Evolutionary conservation across 1,139 yeast genomes (phyloP).

Genomic region (Yamadazyma atlantica): DNA sequence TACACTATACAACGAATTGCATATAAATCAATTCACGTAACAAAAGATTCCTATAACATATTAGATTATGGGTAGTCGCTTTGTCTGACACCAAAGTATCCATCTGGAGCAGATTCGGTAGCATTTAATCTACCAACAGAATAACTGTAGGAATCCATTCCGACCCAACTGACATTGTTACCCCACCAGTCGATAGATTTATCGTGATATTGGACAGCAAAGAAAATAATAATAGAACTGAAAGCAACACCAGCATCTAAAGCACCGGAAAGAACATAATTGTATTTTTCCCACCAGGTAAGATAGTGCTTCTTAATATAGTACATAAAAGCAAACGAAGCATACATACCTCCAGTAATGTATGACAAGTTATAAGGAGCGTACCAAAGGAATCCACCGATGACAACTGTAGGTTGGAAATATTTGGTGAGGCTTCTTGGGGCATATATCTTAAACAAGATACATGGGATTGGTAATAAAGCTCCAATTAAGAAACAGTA

Average conservation of each 20-base stretch:
- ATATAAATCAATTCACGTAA: background rate
- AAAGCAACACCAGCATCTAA: constrained; percentile 63
- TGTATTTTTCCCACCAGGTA: constrained; percentile 65
- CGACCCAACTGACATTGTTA: constrained; percentile 43
- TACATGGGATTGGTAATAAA: constrained; percentile 40
- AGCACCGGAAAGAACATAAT: constrained; percentile 59
- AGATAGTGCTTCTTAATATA: constrained; percentile 46
- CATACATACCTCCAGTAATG: constrained; percentile 48
- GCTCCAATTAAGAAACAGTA: constrained; percentile 56
- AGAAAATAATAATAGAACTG: constrained; percentile 54
- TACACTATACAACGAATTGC: background rate
- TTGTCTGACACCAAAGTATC: constrained; percentile 38
- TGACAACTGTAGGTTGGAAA: constrained; percentile 41
- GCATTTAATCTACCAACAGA: constrained; percentile 22
- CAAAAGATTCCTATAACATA: too few relatives aligned
- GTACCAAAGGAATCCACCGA: constrained; percentile 39
- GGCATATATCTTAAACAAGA: constrained; percentile 35
- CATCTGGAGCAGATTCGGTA: constrained; percentile 26
- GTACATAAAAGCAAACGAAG: constrained; percentile 51
- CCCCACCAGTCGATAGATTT: constrained; percentile 61
- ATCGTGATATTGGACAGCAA: constrained; percentile 50
- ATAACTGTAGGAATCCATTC: constrained; percentile 32
- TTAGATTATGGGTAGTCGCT: constrained; percentile 1
- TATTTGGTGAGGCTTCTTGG: constrained; percentile 25
- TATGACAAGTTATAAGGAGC: constrained; percentile 62